phyloP scores from a whole-genome alignment of 108 stramenopile species.

The Skeletonema tropicum region DNA sequence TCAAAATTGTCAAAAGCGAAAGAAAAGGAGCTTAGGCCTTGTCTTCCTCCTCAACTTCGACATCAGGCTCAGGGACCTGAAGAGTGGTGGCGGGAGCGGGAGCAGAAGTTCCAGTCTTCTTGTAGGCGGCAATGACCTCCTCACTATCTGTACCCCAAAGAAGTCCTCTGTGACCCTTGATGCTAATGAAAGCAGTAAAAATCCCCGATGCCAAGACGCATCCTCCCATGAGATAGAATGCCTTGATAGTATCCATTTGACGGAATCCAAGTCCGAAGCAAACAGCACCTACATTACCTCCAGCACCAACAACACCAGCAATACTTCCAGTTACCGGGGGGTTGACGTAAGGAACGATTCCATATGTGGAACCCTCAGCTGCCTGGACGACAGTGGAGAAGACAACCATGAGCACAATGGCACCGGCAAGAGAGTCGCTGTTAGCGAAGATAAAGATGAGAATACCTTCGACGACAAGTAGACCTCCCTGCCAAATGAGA shows the following conservation, averaged over 20 bases:
- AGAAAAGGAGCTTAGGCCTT: background rate
- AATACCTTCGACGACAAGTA: constrained; percentile 64
- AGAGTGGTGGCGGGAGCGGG: background rate
- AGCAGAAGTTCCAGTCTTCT: background rate
- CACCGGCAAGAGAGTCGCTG: constrained; percentile 43
- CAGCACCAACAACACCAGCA: constrained; percentile 85
- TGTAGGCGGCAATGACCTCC: constrained; percentile 5
- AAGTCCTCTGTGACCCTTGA: constrained; percentile 60
- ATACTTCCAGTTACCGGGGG: constrained; percentile 79
- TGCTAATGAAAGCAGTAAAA: constrained; percentile 46
- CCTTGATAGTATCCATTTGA: constrained; percentile 14
- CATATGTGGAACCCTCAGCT: constrained; percentile 79
- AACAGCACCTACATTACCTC: constrained; percentile 70
- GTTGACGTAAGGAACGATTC: constrained; percentile 87
- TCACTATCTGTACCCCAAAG: constrained; percentile 44
- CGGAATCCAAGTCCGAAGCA: constrained; percentile 66
- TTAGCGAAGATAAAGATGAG: constrained; percentile 73
- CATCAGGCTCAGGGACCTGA: constrained; percentile 1
- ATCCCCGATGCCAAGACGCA: constrained; percentile 24
- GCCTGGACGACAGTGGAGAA: constrained; percentile 83
- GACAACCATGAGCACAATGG: constrained; percentile 73
- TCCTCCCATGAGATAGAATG: constrained; percentile 54
- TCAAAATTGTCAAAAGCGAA: background rate
- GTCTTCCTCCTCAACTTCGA: background rate
- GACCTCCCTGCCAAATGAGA: constrained; percentile 54